Conservation (phyloP, 2,329 filamentous ascomycete genomes). For the Orbilia oligospora region DNA sequence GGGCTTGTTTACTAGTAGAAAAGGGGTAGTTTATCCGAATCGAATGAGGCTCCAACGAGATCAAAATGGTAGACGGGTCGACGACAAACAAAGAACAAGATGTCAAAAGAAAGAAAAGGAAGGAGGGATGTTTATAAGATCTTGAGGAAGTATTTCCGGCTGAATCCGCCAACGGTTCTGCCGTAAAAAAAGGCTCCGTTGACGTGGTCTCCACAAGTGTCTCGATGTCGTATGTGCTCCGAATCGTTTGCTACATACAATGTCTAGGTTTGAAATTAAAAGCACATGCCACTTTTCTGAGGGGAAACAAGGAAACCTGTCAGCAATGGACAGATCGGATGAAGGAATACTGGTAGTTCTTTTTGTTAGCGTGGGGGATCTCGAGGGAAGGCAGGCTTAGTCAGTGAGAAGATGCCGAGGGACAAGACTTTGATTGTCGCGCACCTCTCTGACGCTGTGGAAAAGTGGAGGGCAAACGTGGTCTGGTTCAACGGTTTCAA, state of each 20-base stretch:
- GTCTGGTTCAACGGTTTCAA: slow-evolving; percentile 3
- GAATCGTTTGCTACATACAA: not conserved
- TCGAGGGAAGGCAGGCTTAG: slow-evolving; percentile 8
- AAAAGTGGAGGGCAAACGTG: slow-evolving; percentile 33
- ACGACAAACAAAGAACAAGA: slow-evolving; percentile 2
- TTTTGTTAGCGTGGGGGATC: slow-evolving; percentile 39
- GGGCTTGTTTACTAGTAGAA: slow-evolving; percentile 33
- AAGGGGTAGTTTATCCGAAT: slow-evolving; percentile 36
- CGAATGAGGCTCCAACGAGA: slow-evolving; percentile 26
- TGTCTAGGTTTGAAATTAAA: slow-evolving; percentile 33
- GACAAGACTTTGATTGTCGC: slow-evolving; percentile 31
- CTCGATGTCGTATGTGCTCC: slow-evolving; percentile 10
- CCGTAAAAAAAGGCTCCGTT: slow-evolving; percentile 27
- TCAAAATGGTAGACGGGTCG: slow-evolving; percentile 15
- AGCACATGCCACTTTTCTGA: slow-evolving; percentile 47
- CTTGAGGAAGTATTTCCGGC: not conserved
- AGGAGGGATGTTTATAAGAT: slow-evolving; percentile 15
- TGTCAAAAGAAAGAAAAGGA: slow-evolving; percentile 14
- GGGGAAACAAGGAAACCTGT: slow-evolving; percentile 24
- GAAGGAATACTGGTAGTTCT: not conserved
- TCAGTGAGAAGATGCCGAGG: slow-evolving; percentile 41
- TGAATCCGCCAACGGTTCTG: slow-evolving; percentile 27
- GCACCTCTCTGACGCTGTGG: slow-evolving; percentile 32
- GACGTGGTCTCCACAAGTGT: slow-evolving; percentile 44
- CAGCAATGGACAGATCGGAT: slow-evolving; percentile 44